Base-by-base conservation (phyloP, 2,329 filamentous ascomycete genomes). In the Diaporthe batatas region DNA sequence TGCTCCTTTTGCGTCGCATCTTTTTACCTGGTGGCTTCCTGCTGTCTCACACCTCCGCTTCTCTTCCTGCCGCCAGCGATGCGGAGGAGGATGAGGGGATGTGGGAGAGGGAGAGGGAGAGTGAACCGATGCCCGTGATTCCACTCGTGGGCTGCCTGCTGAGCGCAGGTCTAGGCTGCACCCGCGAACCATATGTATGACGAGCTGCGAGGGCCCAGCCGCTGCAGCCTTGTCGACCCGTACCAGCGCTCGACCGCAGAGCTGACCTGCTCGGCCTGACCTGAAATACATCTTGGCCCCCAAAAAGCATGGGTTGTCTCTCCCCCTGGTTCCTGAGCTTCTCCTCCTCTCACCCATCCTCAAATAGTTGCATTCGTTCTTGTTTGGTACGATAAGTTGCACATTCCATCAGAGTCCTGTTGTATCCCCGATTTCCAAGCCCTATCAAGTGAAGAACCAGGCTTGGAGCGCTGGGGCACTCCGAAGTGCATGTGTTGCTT, bases 151-250 rank as follows among this genome's bases (percentile, higher is more conserved):
- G 68, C 47, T 47, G 49, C 68, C 42, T 10, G 34, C 49, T 64
- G 68, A 53, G 44, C 47, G 34, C 55, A 70, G 44, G 49, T 42
- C 18, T 70, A 70, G 68, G 55, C 68, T 70, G 55, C 44, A 53
- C 53, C n/a, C 47, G 55, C 68, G 23, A 58, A 32, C 12, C 39
- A 70, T 12, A 70, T 14, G 70, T 70, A 68, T 34, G 73, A 74
- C 73, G 29, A 68, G 65, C 54, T 51, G 68, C 34, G 68, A 62
- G 42, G 65, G 65, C 16, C 64, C 65, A 70, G 70, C 44, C 65
- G 51, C 68, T 72, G 71, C 71, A 74, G 73, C 71, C 73, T 74
- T 70, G 71, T 62, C 65, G 42, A 55, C 32, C 62, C 62, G 47
- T 29, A 39, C 47, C 47, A n/a, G 39, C 23, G 39, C 65, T 65